phyloP scores from a whole-genome alignment of 768 basidiomycete genomes.

The Termitomyces sp. region DNA sequence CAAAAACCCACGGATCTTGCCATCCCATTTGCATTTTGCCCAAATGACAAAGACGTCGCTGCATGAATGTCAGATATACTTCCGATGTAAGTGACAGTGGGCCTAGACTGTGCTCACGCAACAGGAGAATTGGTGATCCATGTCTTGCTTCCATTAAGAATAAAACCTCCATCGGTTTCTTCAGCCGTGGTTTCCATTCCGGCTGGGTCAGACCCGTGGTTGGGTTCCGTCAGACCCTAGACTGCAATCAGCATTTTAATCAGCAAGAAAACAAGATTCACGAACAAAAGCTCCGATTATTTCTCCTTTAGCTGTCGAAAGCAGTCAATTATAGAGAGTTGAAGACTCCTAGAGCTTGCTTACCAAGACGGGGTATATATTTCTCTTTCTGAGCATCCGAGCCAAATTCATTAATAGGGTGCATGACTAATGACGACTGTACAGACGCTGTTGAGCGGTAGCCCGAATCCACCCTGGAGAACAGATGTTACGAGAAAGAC shows the following conservation, averaged over 20 bases:
- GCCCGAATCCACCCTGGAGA: constrained; percentile 83
- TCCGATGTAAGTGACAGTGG: neutral
- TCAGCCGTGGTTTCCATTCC: constrained; percentile 94
- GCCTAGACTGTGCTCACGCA: constrained; percentile 47
- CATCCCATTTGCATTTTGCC: constrained; percentile 95
- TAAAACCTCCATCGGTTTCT: constrained; percentile 79
- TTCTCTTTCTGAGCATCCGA: constrained; percentile 86
- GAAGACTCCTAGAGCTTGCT: constrained; percentile 3
- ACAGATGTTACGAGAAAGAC: neutral
- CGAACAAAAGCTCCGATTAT: constrained; percentile 89
- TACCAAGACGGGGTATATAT: constrained; percentile 81
- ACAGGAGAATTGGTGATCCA: constrained; percentile 96
- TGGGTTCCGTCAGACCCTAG: constrained; percentile 92
- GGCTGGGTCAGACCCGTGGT: constrained; percentile 96
- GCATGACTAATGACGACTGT: constrained; percentile 96
- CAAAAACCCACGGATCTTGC: constrained; percentile 83
- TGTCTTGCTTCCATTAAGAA: constrained; percentile 89
- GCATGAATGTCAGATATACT: neutral
- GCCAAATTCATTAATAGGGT: constrained; percentile 87
- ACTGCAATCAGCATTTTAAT: neutral
- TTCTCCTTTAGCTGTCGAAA: constrained; percentile 66
- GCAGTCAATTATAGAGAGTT: neutral
- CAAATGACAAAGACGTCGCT: constrained; percentile 91
- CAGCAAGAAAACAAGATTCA: constrained; percentile 10
- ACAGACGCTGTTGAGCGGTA: constrained; percentile 95